Evolutionary conservation across 2,329 filamentous ascomycete genomes (phyloP).

Genomic region (Cryoendolithus antarcticus): DNA sequence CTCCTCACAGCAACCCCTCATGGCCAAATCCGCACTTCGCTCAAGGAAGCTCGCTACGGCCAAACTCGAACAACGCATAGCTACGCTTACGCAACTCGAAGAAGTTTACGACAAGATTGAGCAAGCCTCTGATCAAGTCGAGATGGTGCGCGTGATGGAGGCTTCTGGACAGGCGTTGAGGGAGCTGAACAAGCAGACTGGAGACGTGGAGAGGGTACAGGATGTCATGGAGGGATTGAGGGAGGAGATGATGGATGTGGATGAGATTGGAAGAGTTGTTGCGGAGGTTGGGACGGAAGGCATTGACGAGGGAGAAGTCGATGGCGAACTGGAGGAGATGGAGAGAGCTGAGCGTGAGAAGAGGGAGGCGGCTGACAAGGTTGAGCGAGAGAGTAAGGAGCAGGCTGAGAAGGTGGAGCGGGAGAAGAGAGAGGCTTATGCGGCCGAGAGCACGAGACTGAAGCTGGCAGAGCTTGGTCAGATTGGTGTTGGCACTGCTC

Average conservation of each 20-base stretch:
- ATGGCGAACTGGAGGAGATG: slow-evolving; percentile 73
- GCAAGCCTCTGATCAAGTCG: slow-evolving; percentile 72
- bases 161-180: slow-evolving; percentile 61
- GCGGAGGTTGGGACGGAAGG: slow-evolving; percentile 41
- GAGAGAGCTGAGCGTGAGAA: slow-evolving; percentile 57
- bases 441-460: slow-evolving; percentile 30
- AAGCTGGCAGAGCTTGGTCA: slow-evolving; percentile 22
- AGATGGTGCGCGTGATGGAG: slow-evolving; percentile 73
- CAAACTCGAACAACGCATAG: slow-evolving; percentile 57
- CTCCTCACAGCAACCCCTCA: slow-evolving; percentile 56
- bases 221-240: slow-evolving; percentile 60
- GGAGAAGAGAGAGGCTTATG: slow-evolving; percentile 24
- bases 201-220: slow-evolving; percentile 64
- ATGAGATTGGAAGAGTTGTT: slow-evolving; percentile 70
- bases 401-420: slow-evolving; percentile 7
- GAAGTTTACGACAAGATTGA: slow-evolving; percentile 73
- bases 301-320: slow-evolving; percentile 72
- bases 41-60: slow-evolving; percentile 72
- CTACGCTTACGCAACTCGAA: slow-evolving; percentile 69
- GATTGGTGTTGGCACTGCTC: not conserved
- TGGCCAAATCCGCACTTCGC: slow-evolving; percentile 66
- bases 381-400: slow-evolving; percentile 43
- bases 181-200: slow-evolving; percentile 62
- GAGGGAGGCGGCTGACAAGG: slow-evolving; percentile 57
- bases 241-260: slow-evolving; percentile 66